Evolutionary conservation across 2,329 filamentous ascomycete genomes (phyloP).

Genomic region (Cladosporium colombiae): DNA sequence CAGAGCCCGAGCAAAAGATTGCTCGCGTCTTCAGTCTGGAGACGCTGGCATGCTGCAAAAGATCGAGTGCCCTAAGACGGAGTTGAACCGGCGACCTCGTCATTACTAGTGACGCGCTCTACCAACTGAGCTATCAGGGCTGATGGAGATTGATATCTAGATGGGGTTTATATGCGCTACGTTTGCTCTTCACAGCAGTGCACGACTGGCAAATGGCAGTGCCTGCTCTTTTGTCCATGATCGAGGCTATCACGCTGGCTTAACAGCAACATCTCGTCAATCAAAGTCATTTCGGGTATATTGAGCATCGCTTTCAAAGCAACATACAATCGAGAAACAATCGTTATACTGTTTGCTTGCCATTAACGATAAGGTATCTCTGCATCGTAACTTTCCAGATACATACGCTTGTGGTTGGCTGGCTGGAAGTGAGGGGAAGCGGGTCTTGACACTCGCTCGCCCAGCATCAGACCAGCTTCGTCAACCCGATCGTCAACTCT

Average conservation of each 20-base stretch:
- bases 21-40: too few relatives aligned
- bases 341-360: neutral
- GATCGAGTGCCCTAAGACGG: constrained; percentile 15
- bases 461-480: neutral
- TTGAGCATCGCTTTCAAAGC: neutral
- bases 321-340: neutral
- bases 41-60: neutral
- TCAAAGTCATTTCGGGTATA: neutral
- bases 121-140: constrained; percentile 19
- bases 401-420: neutral
- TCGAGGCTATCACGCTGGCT: neutral
- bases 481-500: neutral
- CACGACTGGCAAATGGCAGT: too few relatives aligned
- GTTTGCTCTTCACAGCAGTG: too few relatives aligned
- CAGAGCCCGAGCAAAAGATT: too few relatives aligned
- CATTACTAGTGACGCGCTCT: constrained; percentile 16
- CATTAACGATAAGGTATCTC: neutral
- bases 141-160: neutral
- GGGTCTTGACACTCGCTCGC: neutral
- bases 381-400: neutral
- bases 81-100: constrained; percentile 16
- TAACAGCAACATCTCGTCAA: neutral
- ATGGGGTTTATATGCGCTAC: too few relatives aligned
- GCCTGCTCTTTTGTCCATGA: neutral
- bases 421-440: neutral